Evolutionary conservation across 768 basidiomycete genomes (phyloP), one percentile per base, ranked within the genome.

Genomic region (Suillus brevipes): DNA sequence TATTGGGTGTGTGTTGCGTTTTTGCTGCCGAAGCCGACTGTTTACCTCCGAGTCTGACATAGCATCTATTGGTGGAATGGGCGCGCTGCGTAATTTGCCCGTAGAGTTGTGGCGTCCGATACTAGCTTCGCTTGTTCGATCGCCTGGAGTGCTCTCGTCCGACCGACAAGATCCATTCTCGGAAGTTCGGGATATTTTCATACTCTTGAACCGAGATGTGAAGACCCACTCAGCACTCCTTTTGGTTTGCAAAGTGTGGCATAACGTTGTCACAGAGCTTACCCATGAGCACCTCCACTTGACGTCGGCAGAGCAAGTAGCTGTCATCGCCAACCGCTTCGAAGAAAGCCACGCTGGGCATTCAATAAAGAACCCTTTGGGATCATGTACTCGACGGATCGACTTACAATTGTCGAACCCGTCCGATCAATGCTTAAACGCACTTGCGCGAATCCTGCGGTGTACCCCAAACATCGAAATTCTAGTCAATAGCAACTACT

Each of bases 381-480:
- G 82, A 16, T 77, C 77, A 4, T 69, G 75, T 62, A 80, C 80
- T n/a, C 75, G 70, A 3, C 76, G 83, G 7, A 74, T 84, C 53
- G 83, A 84, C 56, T 75, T 83, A 50, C 73, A 71, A 6, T 78
- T 84, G 50, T 69, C 75, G 6, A 77, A 78, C 23, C 63, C 72
- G 14, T 77, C 72, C n/a, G 69, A 68, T 16, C 59, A 58, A 42
- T 67, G 67, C 6, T 63, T 63, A 14, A 47, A 7, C 1, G 66
- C 70, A 55, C 72, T 82, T 25, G 70, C 76, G 13, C 79, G 82
- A 12, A 71, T 84, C 20, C 65, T 84, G 40, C 71, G 70, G 16
- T 77, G 76, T 63, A 81, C 80, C 0, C 82, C 82, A 8, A 83
- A 81, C 63, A 76, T 84, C 47, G 67, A 78, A 66, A 80, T 82